These are phyloP conservation scores for Claviceps sp. DNA, from an alignment of 2,329 filamentous ascomycete species.

Conservation along the genomic window DNA sequence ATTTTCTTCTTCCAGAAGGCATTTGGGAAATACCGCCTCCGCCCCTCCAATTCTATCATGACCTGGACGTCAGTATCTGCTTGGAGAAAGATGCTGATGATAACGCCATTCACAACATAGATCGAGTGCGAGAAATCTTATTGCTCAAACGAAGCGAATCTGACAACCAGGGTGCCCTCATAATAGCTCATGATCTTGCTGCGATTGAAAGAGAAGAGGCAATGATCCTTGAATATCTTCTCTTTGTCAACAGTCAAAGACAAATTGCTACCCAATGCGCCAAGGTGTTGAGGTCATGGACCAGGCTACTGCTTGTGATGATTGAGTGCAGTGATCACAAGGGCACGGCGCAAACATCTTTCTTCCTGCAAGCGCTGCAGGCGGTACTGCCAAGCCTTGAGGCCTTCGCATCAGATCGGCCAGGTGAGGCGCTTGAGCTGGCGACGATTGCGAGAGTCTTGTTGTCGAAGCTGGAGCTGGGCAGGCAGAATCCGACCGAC, in stretches of 20 bases:
- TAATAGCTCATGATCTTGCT: slow-evolving; percentile 34
- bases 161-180: slow-evolving; percentile 33
- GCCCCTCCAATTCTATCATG: slow-evolving; percentile 44
- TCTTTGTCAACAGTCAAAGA: slow-evolving; percentile 49
- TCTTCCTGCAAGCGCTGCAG: slow-evolving; percentile 77
- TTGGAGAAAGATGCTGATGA: slow-evolving; percentile 44
- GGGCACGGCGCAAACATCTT: slow-evolving; percentile 54
- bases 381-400: slow-evolving; percentile 82
- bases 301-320: slow-evolving; percentile 71
- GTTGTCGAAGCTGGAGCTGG: slow-evolving; percentile 56
- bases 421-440: slow-evolving; percentile 59
- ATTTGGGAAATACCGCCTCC: slow-evolving; percentile 40
- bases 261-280: slow-evolving; percentile 45
- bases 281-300: slow-evolving; percentile 68
- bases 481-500: slow-evolving; percentile 23
- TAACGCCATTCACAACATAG: slow-evolving; percentile 51
- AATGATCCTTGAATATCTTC: slow-evolving; percentile 46
- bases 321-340: slow-evolving; percentile 73
- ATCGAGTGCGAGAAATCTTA: slow-evolving; percentile 61
- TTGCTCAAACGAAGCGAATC: slow-evolving; percentile 54
- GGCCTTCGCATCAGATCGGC: slow-evolving; percentile 53
- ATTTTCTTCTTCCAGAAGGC: slow-evolving; percentile 55
- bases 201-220: slow-evolving; percentile 45
- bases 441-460: slow-evolving; percentile 63
- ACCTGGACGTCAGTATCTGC: slow-evolving; percentile 55